Evolutionary conservation across 306 rosid genomes (phyloP).

Genomic region (Quercus aquifolioides): DNA sequence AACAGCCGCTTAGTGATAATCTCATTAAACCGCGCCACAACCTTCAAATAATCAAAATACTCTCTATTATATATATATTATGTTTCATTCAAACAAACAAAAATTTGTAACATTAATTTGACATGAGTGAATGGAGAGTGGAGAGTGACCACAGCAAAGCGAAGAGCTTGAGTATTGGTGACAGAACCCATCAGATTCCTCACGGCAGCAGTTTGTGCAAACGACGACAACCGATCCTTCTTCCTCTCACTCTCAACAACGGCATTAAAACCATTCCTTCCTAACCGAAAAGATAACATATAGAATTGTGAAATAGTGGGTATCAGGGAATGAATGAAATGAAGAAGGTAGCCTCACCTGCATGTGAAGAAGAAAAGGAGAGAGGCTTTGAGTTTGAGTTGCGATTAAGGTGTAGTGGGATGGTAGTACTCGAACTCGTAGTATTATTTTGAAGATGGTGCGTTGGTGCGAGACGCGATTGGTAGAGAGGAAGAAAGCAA

Average conservation of each 20-base stretch:
- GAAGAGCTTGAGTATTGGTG: constrained; percentile 64
- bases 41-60: constrained; percentile 40
- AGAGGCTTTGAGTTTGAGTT: constrained; percentile 17
- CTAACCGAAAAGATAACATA: neutral
- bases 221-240: constrained; percentile 37
- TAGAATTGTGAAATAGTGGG: neutral
- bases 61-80: too few relatives aligned
- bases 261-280: constrained; percentile 21
- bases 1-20: constrained; percentile 72
- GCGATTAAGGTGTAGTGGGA: constrained; percentile 19
- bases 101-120: neutral
- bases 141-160: constrained; percentile 73
- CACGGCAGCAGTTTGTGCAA: constrained; percentile 60
- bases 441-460: constrained; percentile 5
- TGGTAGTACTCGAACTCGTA: neutral
- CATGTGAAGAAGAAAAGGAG: constrained; percentile 10
- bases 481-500: constrained; percentile 27
- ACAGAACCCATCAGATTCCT: constrained; percentile 82
- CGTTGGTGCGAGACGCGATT: constrained; percentile 24
- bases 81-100: too few relatives aligned
- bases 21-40: constrained; percentile 93
- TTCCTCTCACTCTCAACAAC: constrained; percentile 14
- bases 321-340: neutral
- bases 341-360: constrained; percentile 26
- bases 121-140: neutral